Conservation (phyloP, 148 eudicot species). For the Simmondsia chinensis region DNA sequence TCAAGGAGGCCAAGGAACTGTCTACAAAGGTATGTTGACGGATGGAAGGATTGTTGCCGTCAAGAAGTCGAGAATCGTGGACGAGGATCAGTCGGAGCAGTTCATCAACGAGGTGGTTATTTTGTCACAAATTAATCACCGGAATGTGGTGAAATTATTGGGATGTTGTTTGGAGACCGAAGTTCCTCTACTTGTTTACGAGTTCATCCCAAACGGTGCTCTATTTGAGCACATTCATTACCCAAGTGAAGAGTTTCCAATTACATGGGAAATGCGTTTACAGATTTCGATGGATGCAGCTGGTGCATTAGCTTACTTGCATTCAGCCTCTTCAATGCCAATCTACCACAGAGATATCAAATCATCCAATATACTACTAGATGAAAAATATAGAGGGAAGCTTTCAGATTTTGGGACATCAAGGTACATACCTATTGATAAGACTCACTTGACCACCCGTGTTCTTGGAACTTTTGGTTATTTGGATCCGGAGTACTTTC, state of each 20-base stretch:
- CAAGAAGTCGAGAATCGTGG: conserved; percentile 3
- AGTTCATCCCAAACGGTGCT: background rate
- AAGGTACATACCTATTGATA: background rate
- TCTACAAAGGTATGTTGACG: background rate
- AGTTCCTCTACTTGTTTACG: background rate
- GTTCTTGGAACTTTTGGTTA: conserved; percentile 8
- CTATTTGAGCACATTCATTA: background rate
- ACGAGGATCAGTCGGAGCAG: background rate
- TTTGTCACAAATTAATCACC: conserved; percentile 4
- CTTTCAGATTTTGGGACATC: conserved; percentile 6
- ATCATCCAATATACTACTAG: conserved; percentile 1
- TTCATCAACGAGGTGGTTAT: conserved; percentile 5
- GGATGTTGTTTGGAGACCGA: conserved; percentile 3
- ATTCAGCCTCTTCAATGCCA: background rate
- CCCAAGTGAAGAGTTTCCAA: background rate
- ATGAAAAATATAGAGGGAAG: conserved; percentile 1
- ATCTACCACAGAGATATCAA: conserved; percentile 3
- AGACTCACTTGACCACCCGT: conserved; percentile 9
- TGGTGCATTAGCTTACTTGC: conserved; percentile 1
- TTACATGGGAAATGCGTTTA: background rate
- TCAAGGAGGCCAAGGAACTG: conserved; percentile 8
- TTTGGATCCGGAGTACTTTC: conserved; percentile 1
- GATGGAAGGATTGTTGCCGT: conserved; percentile 5
- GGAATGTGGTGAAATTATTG: background rate
- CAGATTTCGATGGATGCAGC: background rate